A percentile compares a stretch with the other conserved stretches of the same genome.
phyloP scores from a whole-genome alignment of 2,329 filamentous ascomycete species.

The Exserohilum turcica region DNA sequence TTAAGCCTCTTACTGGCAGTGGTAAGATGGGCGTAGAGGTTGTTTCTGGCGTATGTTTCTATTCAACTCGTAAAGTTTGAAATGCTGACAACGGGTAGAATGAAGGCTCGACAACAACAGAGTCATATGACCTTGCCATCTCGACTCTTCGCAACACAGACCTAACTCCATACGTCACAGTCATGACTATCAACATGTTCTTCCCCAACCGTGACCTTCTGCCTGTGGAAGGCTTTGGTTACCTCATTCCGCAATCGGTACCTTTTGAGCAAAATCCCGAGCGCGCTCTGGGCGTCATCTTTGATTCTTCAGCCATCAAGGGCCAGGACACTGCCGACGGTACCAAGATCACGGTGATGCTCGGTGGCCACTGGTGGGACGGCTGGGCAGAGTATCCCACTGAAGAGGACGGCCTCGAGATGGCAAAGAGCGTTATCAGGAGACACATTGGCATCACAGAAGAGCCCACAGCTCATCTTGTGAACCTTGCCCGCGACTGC shows the following conservation, averaged over 20 bases:
- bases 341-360: slow-evolving; percentile 91
- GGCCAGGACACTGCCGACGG: slow-evolving; percentile 64
- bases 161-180: slow-evolving; percentile 70
- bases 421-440: slow-evolving; percentile 72
- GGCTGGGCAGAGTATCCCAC: slow-evolving; percentile 65
- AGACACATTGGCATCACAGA: slow-evolving; percentile 76
- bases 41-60: slow-evolving; percentile 29
- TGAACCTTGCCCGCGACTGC: slow-evolving; percentile 69
- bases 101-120: slow-evolving; percentile 15
- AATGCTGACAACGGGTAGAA: slow-evolving; percentile 23
- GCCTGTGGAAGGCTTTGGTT: slow-evolving; percentile 78
- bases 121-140: slow-evolving; percentile 39
- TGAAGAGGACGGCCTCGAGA: slow-evolving; percentile 67
- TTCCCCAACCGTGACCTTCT: slow-evolving; percentile 70
- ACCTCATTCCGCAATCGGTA: slow-evolving; percentile 80
- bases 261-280: slow-evolving; percentile 77
- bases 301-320: slow-evolving; percentile 73
- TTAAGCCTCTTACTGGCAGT: slow-evolving; percentile 18
- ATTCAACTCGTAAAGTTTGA: not conserved
- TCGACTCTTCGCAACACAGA: slow-evolving; percentile 50
- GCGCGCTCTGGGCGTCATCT: slow-evolving; percentile 85
- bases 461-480: slow-evolving; percentile 64
- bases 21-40: slow-evolving; percentile 27
- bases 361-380: slow-evolving; percentile 93
- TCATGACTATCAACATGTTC: slow-evolving; percentile 92